Conservation (phyloP, 371 early-diverging fungal species). For the Rozella allomycis region DNA sequence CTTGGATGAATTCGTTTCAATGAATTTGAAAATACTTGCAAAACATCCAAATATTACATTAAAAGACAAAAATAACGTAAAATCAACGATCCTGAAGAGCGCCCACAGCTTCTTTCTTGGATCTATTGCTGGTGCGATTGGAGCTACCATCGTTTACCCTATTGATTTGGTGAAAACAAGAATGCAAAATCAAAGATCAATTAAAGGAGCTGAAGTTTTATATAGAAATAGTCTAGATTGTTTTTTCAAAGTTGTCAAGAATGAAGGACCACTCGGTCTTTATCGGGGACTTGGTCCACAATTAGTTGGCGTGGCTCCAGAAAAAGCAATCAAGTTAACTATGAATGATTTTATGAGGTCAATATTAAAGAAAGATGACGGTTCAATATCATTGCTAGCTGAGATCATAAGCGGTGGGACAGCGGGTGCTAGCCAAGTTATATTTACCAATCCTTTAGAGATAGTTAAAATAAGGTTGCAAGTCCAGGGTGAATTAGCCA, state of each 20-base stretch:
- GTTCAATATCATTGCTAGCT: conserved; percentile 45
- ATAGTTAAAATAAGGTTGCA: conserved; percentile 95
- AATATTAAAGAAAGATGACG: conserved; percentile 37
- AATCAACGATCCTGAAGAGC: conserved; percentile 19
- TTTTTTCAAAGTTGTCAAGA: conserved; percentile 75
- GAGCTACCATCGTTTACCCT: conserved; percentile 86
- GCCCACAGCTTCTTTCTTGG: conserved; percentile 58
- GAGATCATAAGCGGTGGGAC: conserved; percentile 70
- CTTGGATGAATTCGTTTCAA: too few species aligned
- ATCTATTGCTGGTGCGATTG: conserved; percentile 82
- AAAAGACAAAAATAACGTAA: too few species aligned
- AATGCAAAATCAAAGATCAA: conserved; percentile 90
- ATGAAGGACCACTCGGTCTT: conserved; percentile 72
- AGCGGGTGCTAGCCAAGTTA: conserved; percentile 83
- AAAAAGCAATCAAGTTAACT: conserved; percentile 94
- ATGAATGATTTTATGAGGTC: conserved; percentile 78
- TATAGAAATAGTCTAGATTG: conserved; percentile 86
- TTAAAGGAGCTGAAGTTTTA: conserved; percentile 67
- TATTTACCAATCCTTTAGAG: conserved; percentile 82
- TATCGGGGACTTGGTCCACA: conserved; percentile 93
- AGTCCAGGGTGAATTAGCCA: conserved; percentile 39
- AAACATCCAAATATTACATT: too few species aligned
- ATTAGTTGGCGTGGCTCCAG: conserved; percentile 77
- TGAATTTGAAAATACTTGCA: too few species aligned
- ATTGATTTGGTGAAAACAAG: conserved; percentile 94